Percentiles rank a stretch among this genome's conserved stretches.
Evolutionary conservation across 164 flowering plant species (phyloP).

Genomic region (Pachysandra terminalis): DNA sequence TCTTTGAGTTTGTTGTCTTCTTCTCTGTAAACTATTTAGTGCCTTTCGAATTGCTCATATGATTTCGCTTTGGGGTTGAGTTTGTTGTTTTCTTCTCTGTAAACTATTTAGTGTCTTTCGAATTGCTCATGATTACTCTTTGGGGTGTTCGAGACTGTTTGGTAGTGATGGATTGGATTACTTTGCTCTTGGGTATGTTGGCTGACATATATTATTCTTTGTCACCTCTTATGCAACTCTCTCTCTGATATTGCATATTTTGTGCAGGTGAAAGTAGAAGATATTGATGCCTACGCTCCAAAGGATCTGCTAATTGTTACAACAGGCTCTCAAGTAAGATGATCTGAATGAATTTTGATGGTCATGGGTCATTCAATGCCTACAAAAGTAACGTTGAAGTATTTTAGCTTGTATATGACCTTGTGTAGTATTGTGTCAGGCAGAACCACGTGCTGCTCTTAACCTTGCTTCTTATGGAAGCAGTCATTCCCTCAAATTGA

Average conservation of each 20-base stretch:
- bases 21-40: too few species aligned
- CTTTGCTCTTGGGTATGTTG: too few species aligned
- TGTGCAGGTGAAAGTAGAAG: conserved; percentile 89
- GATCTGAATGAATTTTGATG: conserved; percentile 4
- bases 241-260: not conserved
- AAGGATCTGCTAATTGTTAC: conserved; percentile 94
- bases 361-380: not conserved
- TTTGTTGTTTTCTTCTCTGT: too few species aligned
- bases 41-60: too few species aligned
- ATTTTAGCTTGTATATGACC: conserved; percentile 26
- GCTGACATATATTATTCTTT: too few species aligned
- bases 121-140: too few species aligned
- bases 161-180: too few species aligned
- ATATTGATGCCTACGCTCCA: conserved; percentile 91
- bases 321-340: conserved; percentile 97
- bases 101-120: too few species aligned
- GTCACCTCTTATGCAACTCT: too few species aligned
- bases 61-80: too few species aligned
- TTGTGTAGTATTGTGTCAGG: conserved; percentile 60
- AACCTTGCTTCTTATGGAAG: conserved; percentile 97
- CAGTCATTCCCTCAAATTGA: conserved; percentile 86
- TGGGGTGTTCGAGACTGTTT: too few species aligned
- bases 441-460: conserved; percentile 98
- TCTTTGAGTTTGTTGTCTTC: too few species aligned
- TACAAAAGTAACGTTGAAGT: not conserved